Conservation (phyloP, 257 asterid species). For the Voacanga thouarsii region DNA sequence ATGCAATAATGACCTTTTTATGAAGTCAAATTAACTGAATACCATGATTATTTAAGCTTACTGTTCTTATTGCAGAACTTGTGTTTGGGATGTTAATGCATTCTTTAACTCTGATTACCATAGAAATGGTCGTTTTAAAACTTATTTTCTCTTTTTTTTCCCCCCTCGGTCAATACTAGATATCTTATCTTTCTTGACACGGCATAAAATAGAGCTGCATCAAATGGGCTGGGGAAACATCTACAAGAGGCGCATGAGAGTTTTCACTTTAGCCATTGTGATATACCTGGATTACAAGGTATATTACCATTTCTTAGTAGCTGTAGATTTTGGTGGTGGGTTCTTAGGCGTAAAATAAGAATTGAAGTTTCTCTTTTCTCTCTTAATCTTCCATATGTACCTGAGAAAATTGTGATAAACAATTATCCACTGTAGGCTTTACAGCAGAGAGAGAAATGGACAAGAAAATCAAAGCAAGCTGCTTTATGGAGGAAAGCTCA, state of each 20-base stretch:
- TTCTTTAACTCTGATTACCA: background rate
- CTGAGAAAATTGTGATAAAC: slow-evolving; percentile 14
- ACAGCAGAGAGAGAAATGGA: slow-evolving; percentile 85
- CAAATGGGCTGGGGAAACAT: slow-evolving; percentile 89
- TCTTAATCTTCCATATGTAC: slow-evolving; percentile 13
- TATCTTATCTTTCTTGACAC: background rate
- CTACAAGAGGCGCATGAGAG: slow-evolving; percentile 78
- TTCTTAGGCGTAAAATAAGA: slow-evolving; percentile 7
- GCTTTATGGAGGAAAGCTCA: slow-evolving; percentile 94
- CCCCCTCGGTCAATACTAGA: background rate
- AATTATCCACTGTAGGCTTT: slow-evolving; percentile 47
- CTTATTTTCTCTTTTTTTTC: background rate
- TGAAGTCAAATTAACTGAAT: background rate
- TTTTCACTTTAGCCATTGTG: slow-evolving; percentile 70
- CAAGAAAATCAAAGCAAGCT: slow-evolving; percentile 53
- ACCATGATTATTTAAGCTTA: background rate
- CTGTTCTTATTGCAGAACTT: background rate
- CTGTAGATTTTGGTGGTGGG: slow-evolving; percentile 15
- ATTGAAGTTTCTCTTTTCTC: slow-evolving; percentile 10
- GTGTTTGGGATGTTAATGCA: background rate
- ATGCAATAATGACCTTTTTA: background rate
- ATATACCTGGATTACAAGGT: slow-evolving; percentile 96
- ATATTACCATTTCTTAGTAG: slow-evolving; percentile 13
- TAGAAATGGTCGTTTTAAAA: background rate
- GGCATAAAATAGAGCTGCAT: background rate